Evolutionary conservation across 257 asterid genomes (phyloP).

Genomic region (Solanum lycopersicoides): DNA sequence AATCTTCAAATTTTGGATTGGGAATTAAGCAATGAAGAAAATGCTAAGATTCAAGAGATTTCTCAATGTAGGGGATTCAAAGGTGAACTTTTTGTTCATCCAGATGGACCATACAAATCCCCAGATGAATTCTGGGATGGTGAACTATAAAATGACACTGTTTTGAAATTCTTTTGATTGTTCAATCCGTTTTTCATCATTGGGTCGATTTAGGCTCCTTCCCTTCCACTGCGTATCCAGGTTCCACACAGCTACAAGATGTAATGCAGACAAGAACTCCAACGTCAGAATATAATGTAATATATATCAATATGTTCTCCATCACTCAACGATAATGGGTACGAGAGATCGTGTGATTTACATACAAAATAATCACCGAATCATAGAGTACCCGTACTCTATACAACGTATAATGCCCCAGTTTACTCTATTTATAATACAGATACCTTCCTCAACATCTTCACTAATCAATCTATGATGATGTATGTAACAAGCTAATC

Average conservation of each 20-base stretch:
- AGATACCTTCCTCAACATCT: background rate
- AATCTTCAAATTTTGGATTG: conserved; percentile 15
- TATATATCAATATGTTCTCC: background rate
- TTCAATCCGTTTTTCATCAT: background rate
- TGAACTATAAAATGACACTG: conserved; percentile 11
- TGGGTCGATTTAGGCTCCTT: background rate
- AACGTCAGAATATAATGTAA: background rate
- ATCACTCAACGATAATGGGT: background rate
- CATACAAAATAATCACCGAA: background rate
- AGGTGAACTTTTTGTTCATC: conserved; percentile 8
- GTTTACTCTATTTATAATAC: background rate
- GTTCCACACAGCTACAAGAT: background rate
- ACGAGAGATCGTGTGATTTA: background rate
- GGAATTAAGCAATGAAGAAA: conserved; percentile 27
- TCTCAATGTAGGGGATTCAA: conserved; percentile 18
- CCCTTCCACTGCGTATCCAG: background rate
- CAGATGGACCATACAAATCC: conserved; percentile 33
- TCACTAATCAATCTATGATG: background rate
- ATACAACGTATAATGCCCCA: background rate
- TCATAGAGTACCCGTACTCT: background rate
- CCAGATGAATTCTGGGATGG: conserved; percentile 45
- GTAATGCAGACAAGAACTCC: background rate
- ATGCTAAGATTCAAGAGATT: conserved; percentile 18
- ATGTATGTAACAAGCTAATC: background rate
- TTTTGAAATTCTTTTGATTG: background rate